Evolutionary conservation across 768 basidiomycete species (phyloP), one percentile per base, ranked within the genome.

Genomic region (Leccinum disarticulatum): DNA sequence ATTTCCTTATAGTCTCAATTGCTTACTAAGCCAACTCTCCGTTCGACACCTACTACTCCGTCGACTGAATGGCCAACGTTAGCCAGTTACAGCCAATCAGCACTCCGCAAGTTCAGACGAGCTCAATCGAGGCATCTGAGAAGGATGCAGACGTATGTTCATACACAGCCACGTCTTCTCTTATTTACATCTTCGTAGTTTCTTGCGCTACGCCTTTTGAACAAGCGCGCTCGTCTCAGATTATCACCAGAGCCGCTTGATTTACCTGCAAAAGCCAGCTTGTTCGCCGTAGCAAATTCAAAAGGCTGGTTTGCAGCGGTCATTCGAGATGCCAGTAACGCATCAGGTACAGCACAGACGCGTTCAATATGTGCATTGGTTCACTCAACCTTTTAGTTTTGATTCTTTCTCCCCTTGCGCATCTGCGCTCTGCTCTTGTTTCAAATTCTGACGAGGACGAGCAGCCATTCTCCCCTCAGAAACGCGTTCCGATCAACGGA

Each of bases 231-330:
- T 36, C 87, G 91, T 62, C 77, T 89, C 47, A 77, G 80, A 52
- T 70, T 93, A 8, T 92, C 90, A 14, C 74, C 79, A 1, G 66
- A 80, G 17, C 75, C 80, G 1, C 71, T 87, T 30, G 74, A 79
- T 62, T 73, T 81, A 22, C 74, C 77, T 2, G 73, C 80, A 6
- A 78, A 80, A 27, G 83, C 81, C 43, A 79, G 73, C 55, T 76
- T 88, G 17, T 83, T 93, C 63, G 80, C 84, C 4, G 77, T 82
- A 3, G 79, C 85, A 3, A 88, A 86, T 67, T 73, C 77, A 13
- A 81, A 77, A 62, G 87, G 84, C 30, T 91, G 86, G 84, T 92
- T 91, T 71, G 87, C 83, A 50, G 87, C 88, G 33, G 80, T 83
- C 10, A 78, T 73, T 48, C 72, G 75, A 41, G 73, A 74, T 52